phyloP scores from a whole-genome alignment of 441 rosid genomes.

The Gossypium davidsonii region DNA sequence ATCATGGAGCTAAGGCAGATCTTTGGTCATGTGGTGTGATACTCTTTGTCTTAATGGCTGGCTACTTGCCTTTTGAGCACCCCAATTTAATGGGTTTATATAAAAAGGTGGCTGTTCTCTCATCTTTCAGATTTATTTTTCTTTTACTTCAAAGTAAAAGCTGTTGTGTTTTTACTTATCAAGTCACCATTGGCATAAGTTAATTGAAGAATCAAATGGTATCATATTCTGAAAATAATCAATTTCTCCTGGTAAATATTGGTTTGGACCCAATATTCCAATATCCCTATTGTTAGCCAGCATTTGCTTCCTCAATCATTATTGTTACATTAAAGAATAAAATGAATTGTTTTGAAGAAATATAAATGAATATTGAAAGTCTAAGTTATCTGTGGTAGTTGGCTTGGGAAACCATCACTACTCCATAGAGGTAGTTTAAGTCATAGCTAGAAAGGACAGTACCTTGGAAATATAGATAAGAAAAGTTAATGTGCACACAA shows the following conservation, averaged over 20 bases:
- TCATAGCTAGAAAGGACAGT: not conserved
- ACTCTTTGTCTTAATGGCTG: slow-evolving; percentile 95
- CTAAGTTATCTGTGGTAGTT: not conserved
- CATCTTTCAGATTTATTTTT: not conserved
- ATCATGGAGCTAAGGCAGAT: slow-evolving; percentile 98
- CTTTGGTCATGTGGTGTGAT: slow-evolving; percentile 99
- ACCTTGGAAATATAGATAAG: not conserved
- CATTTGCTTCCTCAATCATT: not conserved
- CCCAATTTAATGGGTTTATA: slow-evolving; percentile 74
- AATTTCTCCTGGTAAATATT: not conserved
- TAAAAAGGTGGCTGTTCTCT: slow-evolving; percentile 56
- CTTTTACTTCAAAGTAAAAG: not conserved
- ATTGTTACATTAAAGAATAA: slow-evolving; percentile 1
- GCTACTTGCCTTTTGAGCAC: slow-evolving; percentile 92
- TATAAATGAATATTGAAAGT: not conserved
- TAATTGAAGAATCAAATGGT: not conserved
- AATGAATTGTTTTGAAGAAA: not conserved
- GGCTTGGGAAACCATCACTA: not conserved
- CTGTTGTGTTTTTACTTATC: not conserved
- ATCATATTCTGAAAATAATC: not conserved
- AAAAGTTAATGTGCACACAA: not conserved
- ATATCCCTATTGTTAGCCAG: not conserved
- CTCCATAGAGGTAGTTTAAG: not conserved
- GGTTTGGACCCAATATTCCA: not conserved
- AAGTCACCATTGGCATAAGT: not conserved